These are phyloP conservation scores for Amaranthus hypochondriacus DNA, from an alignment of 148 eudicot species.

Conservation along the genomic window DNA sequence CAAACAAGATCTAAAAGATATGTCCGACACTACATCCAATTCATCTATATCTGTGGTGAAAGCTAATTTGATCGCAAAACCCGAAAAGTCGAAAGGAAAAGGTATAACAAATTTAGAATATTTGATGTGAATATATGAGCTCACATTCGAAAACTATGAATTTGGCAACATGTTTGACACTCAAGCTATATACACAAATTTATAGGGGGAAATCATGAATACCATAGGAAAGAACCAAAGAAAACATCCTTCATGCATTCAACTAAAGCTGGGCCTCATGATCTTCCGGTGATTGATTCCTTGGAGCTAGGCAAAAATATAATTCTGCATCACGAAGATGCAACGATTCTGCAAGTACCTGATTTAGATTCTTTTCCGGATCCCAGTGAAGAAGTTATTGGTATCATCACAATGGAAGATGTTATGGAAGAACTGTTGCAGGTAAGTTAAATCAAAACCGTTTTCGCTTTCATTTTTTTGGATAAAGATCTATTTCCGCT, in stretches of 20 bases:
- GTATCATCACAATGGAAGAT: conserved; percentile 89
- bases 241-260: conserved; percentile 33
- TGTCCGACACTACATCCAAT: conserved; percentile 22
- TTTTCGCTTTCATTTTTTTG: background rate
- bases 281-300: conserved; percentile 22
- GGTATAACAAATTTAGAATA: conserved; percentile 19
- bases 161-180: conserved; percentile 1
- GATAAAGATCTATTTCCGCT: background rate
- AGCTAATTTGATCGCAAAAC: conserved; percentile 18
- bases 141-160: background rate
- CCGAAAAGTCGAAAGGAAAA: conserved; percentile 24
- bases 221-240: conserved; percentile 20
- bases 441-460: conserved; percentile 32
- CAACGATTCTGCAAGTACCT: conserved; percentile 16
- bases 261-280: conserved; percentile 28
- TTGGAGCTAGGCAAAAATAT: conserved; percentile 22
- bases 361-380: conserved; percentile 29
- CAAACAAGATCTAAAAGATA: conserved; percentile 18
- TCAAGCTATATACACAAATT: conserved; percentile 5
- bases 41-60: conserved; percentile 14
- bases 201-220: conserved; percentile 22
- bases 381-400: conserved; percentile 55
- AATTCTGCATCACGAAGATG: conserved; percentile 17
- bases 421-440: conserved; percentile 73
- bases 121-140: background rate